Conservation (phyloP, 108 stramenopile genomes). For the Discostella pseudostelligera region DNA sequence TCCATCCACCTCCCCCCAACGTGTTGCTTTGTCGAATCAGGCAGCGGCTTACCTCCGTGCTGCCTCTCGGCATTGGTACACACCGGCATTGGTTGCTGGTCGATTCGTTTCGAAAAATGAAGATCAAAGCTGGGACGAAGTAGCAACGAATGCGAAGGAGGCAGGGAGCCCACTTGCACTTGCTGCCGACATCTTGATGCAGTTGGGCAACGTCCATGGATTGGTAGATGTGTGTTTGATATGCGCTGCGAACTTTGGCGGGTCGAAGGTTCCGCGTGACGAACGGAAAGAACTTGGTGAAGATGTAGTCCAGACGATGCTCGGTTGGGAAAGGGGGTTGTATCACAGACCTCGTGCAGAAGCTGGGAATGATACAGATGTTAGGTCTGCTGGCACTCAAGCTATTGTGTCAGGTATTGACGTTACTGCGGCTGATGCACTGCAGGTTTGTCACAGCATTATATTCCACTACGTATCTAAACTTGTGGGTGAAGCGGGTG, state of each 20-base stretch:
- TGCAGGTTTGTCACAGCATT: constrained; percentile 70
- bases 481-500: constrained; percentile 51
- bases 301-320: constrained; percentile 21
- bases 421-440: constrained; percentile 67
- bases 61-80: constrained; percentile 79
- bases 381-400: constrained; percentile 28
- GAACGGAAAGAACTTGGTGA: constrained; percentile 40
- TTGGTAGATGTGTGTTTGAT: constrained; percentile 78
- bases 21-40: constrained; percentile 39
- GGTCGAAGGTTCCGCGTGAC: constrained; percentile 29
- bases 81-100: constrained; percentile 69
- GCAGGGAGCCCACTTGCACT: constrained; percentile 75
- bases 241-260: constrained; percentile 75
- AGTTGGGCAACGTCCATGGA: constrained; percentile 61
- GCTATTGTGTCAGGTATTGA: constrained; percentile 53
- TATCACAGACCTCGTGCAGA: constrained; percentile 59
- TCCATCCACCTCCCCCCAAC: constrained; percentile 40
- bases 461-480: constrained; percentile 67
- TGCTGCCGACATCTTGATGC: constrained; percentile 64
- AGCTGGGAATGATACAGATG: constrained; percentile 4
- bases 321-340: constrained; percentile 75
- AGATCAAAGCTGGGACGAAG: constrained; percentile 31
- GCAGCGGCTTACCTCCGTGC: constrained; percentile 60
- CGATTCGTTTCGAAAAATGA: constrained; percentile 45
- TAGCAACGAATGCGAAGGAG: constrained; percentile 57